These are phyloP conservation scores for Candida lessepsii DNA, from an alignment of 805 yeast genomes.

Conservation along the genomic window DNA sequence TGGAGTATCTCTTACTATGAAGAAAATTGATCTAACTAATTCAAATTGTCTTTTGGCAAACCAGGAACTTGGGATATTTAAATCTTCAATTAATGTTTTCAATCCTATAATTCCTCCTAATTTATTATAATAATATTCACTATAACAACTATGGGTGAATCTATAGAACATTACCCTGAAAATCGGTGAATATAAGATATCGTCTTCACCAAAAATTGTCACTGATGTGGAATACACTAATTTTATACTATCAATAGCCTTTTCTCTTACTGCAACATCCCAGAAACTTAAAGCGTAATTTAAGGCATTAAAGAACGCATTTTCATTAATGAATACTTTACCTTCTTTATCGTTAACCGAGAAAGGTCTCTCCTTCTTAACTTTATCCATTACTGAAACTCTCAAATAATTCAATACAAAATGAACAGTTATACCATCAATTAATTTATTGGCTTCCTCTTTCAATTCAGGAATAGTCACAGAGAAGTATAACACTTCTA, in stretches of 20 bases:
- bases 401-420: slow-evolving; percentile 76
- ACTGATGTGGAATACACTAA: slow-evolving; percentile 60
- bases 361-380: slow-evolving; percentile 67
- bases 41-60: slow-evolving; percentile 79
- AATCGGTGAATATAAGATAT: slow-evolving; percentile 70
- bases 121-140: slow-evolving; percentile 80
- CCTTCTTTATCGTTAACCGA: slow-evolving; percentile 82
- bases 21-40: slow-evolving; percentile 79
- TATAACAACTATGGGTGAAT: slow-evolving; percentile 89
- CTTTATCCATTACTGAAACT: slow-evolving; percentile 64
- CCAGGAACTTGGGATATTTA: slow-evolving; percentile 68
- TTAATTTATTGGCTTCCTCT: slow-evolving; percentile 62
- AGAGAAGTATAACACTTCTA: slow-evolving; percentile 73
- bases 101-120: slow-evolving; percentile 89
- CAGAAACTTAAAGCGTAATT: slow-evolving; percentile 79
- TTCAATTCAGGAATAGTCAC: slow-evolving; percentile 70
- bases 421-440: slow-evolving; percentile 72
- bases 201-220: slow-evolving; percentile 57
- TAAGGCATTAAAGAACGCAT: slow-evolving; percentile 70
- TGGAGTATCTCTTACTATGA: slow-evolving; percentile 87
- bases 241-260: slow-evolving; percentile 68
- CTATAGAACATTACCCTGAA: slow-evolving; percentile 74
- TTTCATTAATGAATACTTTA: slow-evolving; percentile 62
- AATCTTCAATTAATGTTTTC: slow-evolving; percentile 65
- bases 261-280: slow-evolving; percentile 62